Conservation (phyloP, 331 rosid species). For the Telfairia occidentalis region DNA sequence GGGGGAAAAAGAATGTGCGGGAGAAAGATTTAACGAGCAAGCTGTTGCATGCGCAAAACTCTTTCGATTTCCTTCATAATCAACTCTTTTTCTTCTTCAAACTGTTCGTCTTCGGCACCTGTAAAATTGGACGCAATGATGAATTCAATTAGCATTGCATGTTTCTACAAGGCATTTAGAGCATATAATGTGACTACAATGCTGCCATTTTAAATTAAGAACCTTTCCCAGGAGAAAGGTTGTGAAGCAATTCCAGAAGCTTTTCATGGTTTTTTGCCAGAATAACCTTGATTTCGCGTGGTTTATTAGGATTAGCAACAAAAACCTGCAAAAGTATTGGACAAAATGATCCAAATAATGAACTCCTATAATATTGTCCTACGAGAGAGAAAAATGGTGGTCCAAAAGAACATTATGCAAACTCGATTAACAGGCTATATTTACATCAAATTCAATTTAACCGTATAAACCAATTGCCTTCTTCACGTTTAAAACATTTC, state of each 20-base stretch:
- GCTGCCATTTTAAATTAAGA: neutral
- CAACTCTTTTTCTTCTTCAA: slow-evolving; percentile 84
- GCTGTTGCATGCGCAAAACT: slow-evolving; percentile 20
- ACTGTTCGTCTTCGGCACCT: slow-evolving; percentile 94
- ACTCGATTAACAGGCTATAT: neutral
- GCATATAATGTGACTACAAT: neutral
- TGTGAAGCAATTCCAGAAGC: slow-evolving; percentile 58
- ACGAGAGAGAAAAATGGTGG: neutral
- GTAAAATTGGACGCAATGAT: slow-evolving; percentile 9
- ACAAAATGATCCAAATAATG: neutral
- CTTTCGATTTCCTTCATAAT: slow-evolving; percentile 67
- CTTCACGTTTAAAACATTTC: neutral
- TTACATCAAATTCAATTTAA: neutral
- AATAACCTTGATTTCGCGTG: slow-evolving; percentile 67
- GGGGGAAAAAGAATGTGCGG: neutral
- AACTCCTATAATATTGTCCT: neutral
- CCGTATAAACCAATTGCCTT: neutral
- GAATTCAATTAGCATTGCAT: neutral
- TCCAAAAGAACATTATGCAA: neutral
- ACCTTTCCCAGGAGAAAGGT: slow-evolving; percentile 84
- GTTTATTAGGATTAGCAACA: slow-evolving; percentile 90
- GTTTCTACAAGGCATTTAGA: neutral
- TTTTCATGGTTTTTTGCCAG: slow-evolving; percentile 67
- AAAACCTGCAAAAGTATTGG: slow-evolving; percentile 43
- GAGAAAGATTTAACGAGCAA: slow-evolving; percentile 17